Evolutionary conservation across 768 basidiomycete genomes (phyloP), one percentile per base, ranked within the genome.

Genomic region (Tubosaeta sp.): DNA sequence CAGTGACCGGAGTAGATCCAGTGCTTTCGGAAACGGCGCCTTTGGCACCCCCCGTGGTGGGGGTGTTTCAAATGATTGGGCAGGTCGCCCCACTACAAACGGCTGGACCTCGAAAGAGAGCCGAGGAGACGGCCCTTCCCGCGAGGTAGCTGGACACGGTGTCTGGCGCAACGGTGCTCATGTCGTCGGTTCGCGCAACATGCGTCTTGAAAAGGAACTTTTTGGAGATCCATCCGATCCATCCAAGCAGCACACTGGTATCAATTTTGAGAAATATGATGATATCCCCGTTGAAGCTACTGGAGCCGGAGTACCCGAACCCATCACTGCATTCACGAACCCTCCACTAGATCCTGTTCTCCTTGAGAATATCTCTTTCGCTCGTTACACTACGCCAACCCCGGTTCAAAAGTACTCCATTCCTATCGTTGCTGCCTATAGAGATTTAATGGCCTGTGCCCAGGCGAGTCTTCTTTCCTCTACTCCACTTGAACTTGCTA

Each of bases 361-460:
- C 35, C 77, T 98, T 59, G 94, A 97, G 72, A 99, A 99, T 74
- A 99, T 99, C 59, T 76, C 78, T 31, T 88, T 78, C 71, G 91
- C 97, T 69, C 91, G 83, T 76, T 99, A 98, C 79, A 83, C 85
- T 53, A 93, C 85, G 38, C 97, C 97, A 10, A 99, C 97, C 46
- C 97, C 97, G 22, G 97, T 99, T 61, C 97, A 99, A 84, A 98
- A 98, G 80, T 95, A 98, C 72, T 98, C 97, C 60, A 88, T 99
- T 65, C 97, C 97, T 69, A 98, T 98, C 68, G 95, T 99, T 62
- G 88, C 93, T 53, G 83, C 75, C 59, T 85, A 86, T 63, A 80
- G 89, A 71, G 91, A 93, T 73, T 77, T 93, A 73, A 95, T 95
- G 92, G 92, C 92, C 58, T 95, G 92, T 70, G 92, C 92, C 62